Base-by-base conservation (phyloP, 805 yeast species). In the Wickerhamiella vanderwaltii region DNA sequence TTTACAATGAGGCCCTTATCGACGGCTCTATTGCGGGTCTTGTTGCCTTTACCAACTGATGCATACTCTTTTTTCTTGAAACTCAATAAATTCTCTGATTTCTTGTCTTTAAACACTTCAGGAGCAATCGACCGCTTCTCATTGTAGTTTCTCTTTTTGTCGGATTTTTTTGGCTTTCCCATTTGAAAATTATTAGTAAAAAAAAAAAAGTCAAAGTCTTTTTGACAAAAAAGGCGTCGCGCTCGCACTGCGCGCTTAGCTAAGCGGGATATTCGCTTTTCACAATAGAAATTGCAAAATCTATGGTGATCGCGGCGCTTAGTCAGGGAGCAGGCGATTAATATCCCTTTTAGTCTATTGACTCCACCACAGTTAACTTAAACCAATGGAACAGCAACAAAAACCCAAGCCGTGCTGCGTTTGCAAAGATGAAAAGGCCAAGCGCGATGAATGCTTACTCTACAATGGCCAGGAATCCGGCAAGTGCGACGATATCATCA, bases 331-430 rank as follows among this genome's bases (percentile, higher is more conserved):
- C n/a, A n/a, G n/a, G n/a, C n/a, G n/a, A n/a, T n/a, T n/a, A n/a
- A n/a, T n/a, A n/a, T n/a, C n/a, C n/a, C n/a, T n/a, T n/a, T n/a
- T n/a, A n/a, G n/a, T n/a, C n/a, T n/a, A n/a, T n/a, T n/a, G n/a
- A n/a, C n/a, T n/a, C n/a, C n/a, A n/a, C n/a, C n/a, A n/a, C n/a
- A n/a, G n/a, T n/a, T n/a, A n/a, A n/a, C n/a, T n/a, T n/a, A n/a
- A n/a, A n/a, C n/a, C n/a, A n/a, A n/a, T n/a, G n/a, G n/a, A 15
- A 6, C 25, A 33, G 20, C 30, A 24, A 9, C 9, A 44, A 29
- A 79, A 84, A 57, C 94, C 94, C 49, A 88, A 87, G 64, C 96
- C 98, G 45, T 88, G 98, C 63, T 88, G 97, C 57, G 97, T 88
- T 17, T 91, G 97, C 62, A 72, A 78, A 51, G 81, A 80, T 25